Percentiles rank a stretch among this genome's conserved stretches.
phyloP scores from a whole-genome alignment of 2,329 filamentous ascomycete genomes.

The Grosmannia penicillata region DNA sequence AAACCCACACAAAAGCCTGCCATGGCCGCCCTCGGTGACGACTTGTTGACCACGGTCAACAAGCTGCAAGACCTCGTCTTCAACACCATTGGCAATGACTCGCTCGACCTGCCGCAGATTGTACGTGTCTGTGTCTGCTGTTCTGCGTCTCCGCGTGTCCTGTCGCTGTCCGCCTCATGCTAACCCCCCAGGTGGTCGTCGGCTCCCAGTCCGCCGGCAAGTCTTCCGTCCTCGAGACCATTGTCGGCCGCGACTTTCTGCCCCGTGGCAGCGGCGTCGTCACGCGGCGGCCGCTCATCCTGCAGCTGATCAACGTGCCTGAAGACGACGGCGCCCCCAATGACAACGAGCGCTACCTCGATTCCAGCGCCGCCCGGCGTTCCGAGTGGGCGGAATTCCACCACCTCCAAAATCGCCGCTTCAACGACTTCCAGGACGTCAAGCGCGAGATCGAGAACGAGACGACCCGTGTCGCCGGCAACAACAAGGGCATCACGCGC shows the following conservation, averaged over 20 bases:
- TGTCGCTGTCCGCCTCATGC: background rate
- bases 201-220: slow-evolving; percentile 97
- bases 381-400: slow-evolving; percentile 89
- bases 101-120: slow-evolving; percentile 93
- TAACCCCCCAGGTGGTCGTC: slow-evolving; percentile 64
- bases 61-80: slow-evolving; percentile 97
- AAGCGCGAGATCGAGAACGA: slow-evolving; percentile 94
- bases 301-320: slow-evolving; percentile 95
- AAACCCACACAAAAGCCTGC: slow-evolving; percentile 11
- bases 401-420: slow-evolving; percentile 94
- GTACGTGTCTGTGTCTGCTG: too few species aligned
- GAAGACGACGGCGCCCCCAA: slow-evolving; percentile 52
- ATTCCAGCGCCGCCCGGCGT: slow-evolving; percentile 52
- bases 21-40: slow-evolving; percentile 93
- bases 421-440: slow-evolving; percentile 96
- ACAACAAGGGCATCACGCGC: slow-evolving; percentile 91
- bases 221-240: slow-evolving; percentile 96
- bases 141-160: too few species aligned
- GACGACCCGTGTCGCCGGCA: slow-evolving; percentile 90
- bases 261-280: slow-evolving; percentile 95
- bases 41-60: slow-evolving; percentile 90
- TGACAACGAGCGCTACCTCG: slow-evolving; percentile 45
- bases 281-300: slow-evolving; percentile 81
- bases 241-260: slow-evolving; percentile 93
- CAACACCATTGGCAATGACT: slow-evolving; percentile 99